Base-by-base conservation (phyloP, 208 protist species). In the Histomonas meleagridis region DNA sequence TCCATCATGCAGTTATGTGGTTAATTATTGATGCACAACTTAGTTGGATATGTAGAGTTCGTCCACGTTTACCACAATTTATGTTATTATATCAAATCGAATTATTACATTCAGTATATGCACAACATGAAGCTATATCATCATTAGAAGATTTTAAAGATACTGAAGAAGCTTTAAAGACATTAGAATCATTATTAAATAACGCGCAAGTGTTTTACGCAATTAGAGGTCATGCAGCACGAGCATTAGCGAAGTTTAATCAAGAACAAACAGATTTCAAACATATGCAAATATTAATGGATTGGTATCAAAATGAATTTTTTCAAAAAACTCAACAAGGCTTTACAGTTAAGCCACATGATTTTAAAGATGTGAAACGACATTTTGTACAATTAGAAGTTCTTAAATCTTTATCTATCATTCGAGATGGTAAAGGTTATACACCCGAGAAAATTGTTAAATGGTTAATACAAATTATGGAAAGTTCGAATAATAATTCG, bases 381-480 rank as follows among this genome's bases (percentile, higher is more conserved):
- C 76, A 86, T 35, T 86, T 86, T 46, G 76, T 86, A 4, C 76
- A 86, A 48, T 28, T 86, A 32, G 76, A 86, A 86, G 76, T 86
- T 7, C 51, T 86, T 26, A 86, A 55, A 55, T 46, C 76, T 35
- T 10, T 86, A 3, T 86, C 76, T 16, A 48, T 86, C 32, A 49
- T 86, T 3, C 26, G 76, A n/a, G 38, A 86, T 28, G 32, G 16
- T 0, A 40, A 86, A 48, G 38, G 38, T 46, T 86, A 86, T n/a
- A 86, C 76, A 38, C 76, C 76, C 10, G 23, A n/a, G 18, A 48
- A 38, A 38, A 86, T 86, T n/a, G 76, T 55, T 38, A 57, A 86
- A 86, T n/a, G n/a, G 32, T 49, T 86, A 32, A 86, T 86, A 26
- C 9, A 86, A 35, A 55, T 86, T 38, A 18, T 86, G 3, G 46